Percentiles rank a stretch among this genome's conserved stretches.
Conservation (phyloP, 2,329 filamentous ascomycete species). For the Apiospora kogelbergensis region DNA sequence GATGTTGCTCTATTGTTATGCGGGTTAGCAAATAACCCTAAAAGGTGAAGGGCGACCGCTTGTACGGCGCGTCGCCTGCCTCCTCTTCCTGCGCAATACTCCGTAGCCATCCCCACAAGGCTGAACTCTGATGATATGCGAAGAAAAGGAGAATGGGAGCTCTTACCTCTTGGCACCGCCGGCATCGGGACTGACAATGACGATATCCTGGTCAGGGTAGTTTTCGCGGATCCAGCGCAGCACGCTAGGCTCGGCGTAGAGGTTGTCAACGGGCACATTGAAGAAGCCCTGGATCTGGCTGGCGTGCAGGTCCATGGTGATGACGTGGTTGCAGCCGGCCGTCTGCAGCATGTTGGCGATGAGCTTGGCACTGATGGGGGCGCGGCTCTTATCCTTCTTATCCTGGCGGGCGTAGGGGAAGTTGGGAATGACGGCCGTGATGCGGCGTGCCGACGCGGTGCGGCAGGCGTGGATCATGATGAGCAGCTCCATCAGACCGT, state of each 20-base stretch:
- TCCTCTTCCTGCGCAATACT: background rate
- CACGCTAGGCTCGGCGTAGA: conserved; percentile 92
- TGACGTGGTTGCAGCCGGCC: conserved; percentile 87
- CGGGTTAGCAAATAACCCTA: background rate
- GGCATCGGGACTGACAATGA: conserved; percentile 93
- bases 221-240: conserved; percentile 90
- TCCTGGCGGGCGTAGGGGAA: conserved; percentile 97
- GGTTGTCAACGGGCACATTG: conserved; percentile 73
- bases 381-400: conserved; percentile 91
- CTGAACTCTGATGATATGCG: background rate
- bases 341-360: conserved; percentile 98
- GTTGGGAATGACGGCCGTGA: conserved; percentile 93
- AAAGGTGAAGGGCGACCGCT: background rate
- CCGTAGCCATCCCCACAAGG: background rate
- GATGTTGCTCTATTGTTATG: conserved; percentile 66
- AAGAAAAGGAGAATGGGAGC: background rate
- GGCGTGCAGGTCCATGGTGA: conserved; percentile 95
- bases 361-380: conserved; percentile 93
- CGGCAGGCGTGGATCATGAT: conserved; percentile 97
- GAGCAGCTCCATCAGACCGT: conserved; percentile 94
- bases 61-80: background rate
- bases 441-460: conserved; percentile 71
- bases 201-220: conserved; percentile 75
- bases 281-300: conserved; percentile 96
- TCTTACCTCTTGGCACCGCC: conserved; percentile 82